Conservation (phyloP, 176 grass and related monocot genomes). For the Carex cristatella region DNA sequence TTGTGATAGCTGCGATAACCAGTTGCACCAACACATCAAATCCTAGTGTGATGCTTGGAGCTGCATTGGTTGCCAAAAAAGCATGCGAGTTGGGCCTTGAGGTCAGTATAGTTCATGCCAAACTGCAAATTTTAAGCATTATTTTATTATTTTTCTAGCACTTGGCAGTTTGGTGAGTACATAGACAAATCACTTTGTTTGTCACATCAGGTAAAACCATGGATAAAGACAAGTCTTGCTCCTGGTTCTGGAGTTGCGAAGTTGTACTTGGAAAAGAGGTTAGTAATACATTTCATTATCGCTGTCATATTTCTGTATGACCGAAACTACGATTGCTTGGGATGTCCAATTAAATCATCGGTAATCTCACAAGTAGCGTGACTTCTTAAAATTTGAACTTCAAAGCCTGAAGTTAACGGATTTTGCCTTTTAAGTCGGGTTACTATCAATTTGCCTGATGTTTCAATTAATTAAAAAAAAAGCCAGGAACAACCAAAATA, state of each 20-base stretch:
- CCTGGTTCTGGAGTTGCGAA: slow-evolving; percentile 95
- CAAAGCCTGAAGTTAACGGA: background rate
- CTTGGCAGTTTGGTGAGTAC: too few relatives aligned
- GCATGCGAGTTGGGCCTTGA: slow-evolving; percentile 94
- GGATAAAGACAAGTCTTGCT: slow-evolving; percentile 98
- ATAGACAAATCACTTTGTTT: background rate
- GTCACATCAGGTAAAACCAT: slow-evolving; percentile 81
- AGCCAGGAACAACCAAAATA: background rate
- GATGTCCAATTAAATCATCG: background rate
- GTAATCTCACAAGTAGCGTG: background rate
- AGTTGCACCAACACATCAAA: slow-evolving; percentile 99
- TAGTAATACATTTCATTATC: background rate
- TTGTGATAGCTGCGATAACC: slow-evolving; percentile 98
- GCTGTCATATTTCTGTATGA: background rate
- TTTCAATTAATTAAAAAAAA: background rate
- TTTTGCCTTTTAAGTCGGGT: background rate
- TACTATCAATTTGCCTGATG: background rate
- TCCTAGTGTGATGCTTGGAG: slow-evolving; percentile 95
- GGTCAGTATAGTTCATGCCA: slow-evolving; percentile 31
- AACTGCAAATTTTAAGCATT: background rate
- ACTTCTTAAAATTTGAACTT: background rate
- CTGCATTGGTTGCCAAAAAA: slow-evolving; percentile 96
- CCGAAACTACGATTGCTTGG: background rate
- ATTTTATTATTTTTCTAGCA: background rate
- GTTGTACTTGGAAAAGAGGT: slow-evolving; percentile 92